These are phyloP conservation scores for Scheffersomyces segobiensis DNA, from an alignment of 1,139 yeast genomes.

Conservation along the genomic window DNA sequence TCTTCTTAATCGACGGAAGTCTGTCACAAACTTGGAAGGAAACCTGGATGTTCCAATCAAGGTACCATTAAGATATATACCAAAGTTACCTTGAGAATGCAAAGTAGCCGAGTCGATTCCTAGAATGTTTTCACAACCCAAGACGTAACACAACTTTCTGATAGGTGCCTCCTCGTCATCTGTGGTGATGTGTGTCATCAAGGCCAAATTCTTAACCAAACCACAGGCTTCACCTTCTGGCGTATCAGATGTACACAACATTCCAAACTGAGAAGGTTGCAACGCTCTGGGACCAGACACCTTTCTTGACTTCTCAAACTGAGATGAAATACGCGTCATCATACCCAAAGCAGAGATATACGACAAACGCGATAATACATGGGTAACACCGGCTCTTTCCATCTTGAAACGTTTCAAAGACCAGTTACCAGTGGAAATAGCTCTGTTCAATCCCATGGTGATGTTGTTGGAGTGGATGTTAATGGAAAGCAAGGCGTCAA, in stretches of 20 bases:
- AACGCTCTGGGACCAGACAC: slow-evolving; percentile 99
- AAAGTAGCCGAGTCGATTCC: slow-evolving; percentile 82
- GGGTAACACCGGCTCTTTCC: slow-evolving; percentile 99
- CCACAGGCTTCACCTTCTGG: slow-evolving; percentile 99
- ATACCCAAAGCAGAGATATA: slow-evolving; percentile 95
- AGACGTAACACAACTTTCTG: slow-evolving; percentile 66
- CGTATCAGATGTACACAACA: slow-evolving; percentile 98
- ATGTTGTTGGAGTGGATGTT: slow-evolving; percentile 90
- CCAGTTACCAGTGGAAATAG: slow-evolving; percentile 99
- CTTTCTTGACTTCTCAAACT: slow-evolving; percentile 95
- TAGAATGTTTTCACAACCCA: slow-evolving; percentile 89
- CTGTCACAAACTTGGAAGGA: slow-evolving; percentile 76
- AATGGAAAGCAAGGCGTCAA: slow-evolving; percentile 87
- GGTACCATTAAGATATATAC: slow-evolving; percentile 92
- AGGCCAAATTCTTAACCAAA: slow-evolving; percentile 89
- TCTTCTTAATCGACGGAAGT: slow-evolving; percentile 80
- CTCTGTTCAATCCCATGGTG: slow-evolving; percentile 92
- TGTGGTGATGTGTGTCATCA: slow-evolving; percentile 98
- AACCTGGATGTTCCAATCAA: slow-evolving; percentile 85
- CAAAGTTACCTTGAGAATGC: slow-evolving; percentile 75
- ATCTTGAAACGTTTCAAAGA: slow-evolving; percentile 96
- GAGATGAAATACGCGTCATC: slow-evolving; percentile 99
- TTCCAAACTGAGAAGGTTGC: slow-evolving; percentile 98
- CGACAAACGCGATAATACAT: slow-evolving; percentile 85
- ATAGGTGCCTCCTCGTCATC: slow-evolving; percentile 96